These are phyloP conservation scores for Vigna angularis DNA, from an alignment of 306 rosid species.

Conservation along the genomic window DNA sequence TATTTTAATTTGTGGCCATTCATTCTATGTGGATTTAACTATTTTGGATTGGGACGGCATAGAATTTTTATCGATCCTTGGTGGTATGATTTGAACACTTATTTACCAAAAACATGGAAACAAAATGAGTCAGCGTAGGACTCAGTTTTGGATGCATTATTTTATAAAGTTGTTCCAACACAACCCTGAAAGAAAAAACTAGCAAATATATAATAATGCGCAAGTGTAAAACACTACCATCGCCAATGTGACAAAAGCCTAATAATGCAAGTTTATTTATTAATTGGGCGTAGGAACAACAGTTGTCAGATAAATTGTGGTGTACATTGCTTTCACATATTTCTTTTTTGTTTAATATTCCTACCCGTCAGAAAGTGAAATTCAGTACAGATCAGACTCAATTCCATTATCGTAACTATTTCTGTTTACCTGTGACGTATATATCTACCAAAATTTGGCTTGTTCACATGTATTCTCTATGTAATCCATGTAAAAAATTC, in stretches of 20 bases:
- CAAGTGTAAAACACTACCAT: conserved; percentile 31
- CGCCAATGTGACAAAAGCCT: conserved; percentile 20
- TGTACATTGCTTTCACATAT: conserved; percentile 15
- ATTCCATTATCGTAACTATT: background rate
- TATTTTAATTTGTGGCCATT: too few species aligned
- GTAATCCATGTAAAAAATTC: background rate
- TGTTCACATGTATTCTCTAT: background rate
- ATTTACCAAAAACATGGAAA: background rate
- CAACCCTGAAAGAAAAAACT: too few species aligned
- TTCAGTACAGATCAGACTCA: conserved; percentile 28
- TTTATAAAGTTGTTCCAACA: background rate
- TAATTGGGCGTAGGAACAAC: conserved; percentile 1
- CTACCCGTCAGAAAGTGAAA: conserved; percentile 37
- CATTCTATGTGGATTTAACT: too few species aligned
- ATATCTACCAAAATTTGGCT: background rate
- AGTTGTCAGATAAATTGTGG: background rate
- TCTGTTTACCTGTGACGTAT: background rate
- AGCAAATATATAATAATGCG: background rate
- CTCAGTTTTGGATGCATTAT: background rate
- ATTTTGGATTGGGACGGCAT: too few species aligned
- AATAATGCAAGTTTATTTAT: conserved; percentile 14
- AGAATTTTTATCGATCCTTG: too few species aligned
- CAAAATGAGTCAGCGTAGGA: background rate
- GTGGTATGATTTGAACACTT: background rate
- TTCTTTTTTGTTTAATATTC: conserved; percentile 24